Evolutionary conservation across 2,329 filamentous ascomycete genomes (phyloP), one percentile per base, ranked within the genome.

Genomic region (Macrophomina tecta): DNA sequence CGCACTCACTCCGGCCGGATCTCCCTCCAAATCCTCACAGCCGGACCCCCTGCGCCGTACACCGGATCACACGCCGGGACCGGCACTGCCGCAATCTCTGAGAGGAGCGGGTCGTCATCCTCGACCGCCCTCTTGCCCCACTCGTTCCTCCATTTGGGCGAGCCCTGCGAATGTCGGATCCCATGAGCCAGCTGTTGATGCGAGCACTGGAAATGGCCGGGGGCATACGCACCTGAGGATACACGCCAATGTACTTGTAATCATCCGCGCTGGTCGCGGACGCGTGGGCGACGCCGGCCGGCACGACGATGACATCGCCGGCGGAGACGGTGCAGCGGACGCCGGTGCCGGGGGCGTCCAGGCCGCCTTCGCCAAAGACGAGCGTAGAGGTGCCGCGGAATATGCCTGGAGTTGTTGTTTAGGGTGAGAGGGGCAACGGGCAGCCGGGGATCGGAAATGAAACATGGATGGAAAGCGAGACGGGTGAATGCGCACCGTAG

Each of bases 261-360:
- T 72, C 76, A 5, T 64, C 62, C 38, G 69, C 72, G 45, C 72
- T 76, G n/a, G 74, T 65, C 9, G 73, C 64, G 55, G 68, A 73
- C 60, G 75, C 75, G 66, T 79, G 77, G 36, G 76, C 73, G 46
- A 76, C 76, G 5, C 76, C 77, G 14, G 76, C 75, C 4, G 77
- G 76, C 1, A 79, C 65, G 23, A 79, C 74, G 65, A 79, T 75
- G 2, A 77, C 74, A 72, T 80, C 77, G 49, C 77, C 74, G 3
- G 70, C 70, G 9, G 58, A 49, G 30, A 76, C 69, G 18, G 67
- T 55, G 52, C 34, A 34, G 52, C 32, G 52, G 32, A 55, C 52
- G 34, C 52, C 32, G 30, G 30, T 32, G 18, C 61, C 67, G 38
- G 69, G 69, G 51, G 72, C 70, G 52, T 73, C 73, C 3, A 70